phyloP scores from a whole-genome alignment of 257 asterid genomes.

The Haberlea rhodopensis region DNA sequence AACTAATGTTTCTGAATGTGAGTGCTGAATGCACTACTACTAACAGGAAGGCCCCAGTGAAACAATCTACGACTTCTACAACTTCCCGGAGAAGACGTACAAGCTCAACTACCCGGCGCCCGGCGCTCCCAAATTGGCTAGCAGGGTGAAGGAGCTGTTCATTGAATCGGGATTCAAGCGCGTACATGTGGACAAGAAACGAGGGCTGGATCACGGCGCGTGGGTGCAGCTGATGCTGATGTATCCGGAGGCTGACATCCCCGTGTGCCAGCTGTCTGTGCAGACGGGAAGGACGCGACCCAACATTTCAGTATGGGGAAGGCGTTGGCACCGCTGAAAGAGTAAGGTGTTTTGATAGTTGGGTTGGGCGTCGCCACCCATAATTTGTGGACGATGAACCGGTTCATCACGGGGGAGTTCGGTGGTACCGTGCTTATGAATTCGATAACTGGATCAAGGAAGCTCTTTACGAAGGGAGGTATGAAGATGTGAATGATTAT shows the following conservation, averaged over 20 bases:
- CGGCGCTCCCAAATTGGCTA: slow-evolving; percentile 40
- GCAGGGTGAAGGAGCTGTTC: slow-evolving; percentile 35
- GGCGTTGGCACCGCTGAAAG: slow-evolving; percentile 43
- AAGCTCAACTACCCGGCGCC: slow-evolving; percentile 49
- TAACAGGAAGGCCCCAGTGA: slow-evolving; percentile 44
- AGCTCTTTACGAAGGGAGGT: slow-evolving; percentile 44
- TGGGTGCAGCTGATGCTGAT: slow-evolving; percentile 69
- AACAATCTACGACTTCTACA: slow-evolving; percentile 55
- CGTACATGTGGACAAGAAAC: slow-evolving; percentile 42
- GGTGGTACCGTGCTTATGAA: slow-evolving; percentile 40
- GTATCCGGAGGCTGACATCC: slow-evolving; percentile 60
- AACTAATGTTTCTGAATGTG: too few relatives aligned
- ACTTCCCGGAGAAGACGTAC: slow-evolving; percentile 54
- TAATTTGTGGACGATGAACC: slow-evolving; percentile 35
- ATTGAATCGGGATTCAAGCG: slow-evolving; percentile 36
- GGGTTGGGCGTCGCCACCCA: slow-evolving; percentile 58
- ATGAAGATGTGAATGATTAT: slow-evolving; percentile 44
- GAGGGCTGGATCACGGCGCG: slow-evolving; percentile 66
- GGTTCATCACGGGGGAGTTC: slow-evolving; percentile 12
- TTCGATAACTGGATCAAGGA: slow-evolving; percentile 49
- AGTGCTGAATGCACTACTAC: too few relatives aligned
- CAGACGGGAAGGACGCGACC: slow-evolving; percentile 45
- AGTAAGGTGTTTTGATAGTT: slow-evolving; percentile 44
- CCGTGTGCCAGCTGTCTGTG: slow-evolving; percentile 56
- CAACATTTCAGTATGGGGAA: slow-evolving; percentile 47